Percentiles rank a stretch among this genome's conserved stretches.
Evolutionary conservation across 768 basidiomycete genomes (phyloP).

Genomic region (Collybia nuda): DNA sequence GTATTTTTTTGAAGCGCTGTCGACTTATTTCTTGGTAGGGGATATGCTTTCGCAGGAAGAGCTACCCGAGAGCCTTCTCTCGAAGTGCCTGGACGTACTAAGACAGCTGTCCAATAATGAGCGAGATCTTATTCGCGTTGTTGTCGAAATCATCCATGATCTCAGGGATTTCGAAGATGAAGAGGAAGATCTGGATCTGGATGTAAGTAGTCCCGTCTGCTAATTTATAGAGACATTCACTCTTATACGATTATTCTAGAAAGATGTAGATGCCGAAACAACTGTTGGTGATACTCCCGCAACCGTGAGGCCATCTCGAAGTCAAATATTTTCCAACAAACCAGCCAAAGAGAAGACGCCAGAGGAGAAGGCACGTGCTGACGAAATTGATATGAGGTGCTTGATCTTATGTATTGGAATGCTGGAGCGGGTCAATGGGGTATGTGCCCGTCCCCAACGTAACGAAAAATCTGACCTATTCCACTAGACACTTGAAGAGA

Average conservation of each 20-base stretch:
- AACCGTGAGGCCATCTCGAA: constrained; percentile 17
- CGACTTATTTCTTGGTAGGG: constrained; percentile 37
- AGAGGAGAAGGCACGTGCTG: constrained; percentile 57
- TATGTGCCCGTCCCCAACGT: constrained; percentile 33
- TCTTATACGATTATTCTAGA: constrained; percentile 7
- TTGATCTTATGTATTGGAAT: constrained; percentile 77
- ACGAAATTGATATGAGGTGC: constrained; percentile 73
- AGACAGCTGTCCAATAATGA: constrained; percentile 70
- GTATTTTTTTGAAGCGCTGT: constrained; percentile 1
- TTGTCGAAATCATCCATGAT: constrained; percentile 86
- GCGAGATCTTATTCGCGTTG: constrained; percentile 81
- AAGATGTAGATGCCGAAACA: constrained; percentile 20
- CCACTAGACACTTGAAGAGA: constrained; percentile 56
- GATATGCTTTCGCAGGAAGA: constrained; percentile 76
- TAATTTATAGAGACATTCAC: constrained; percentile 1
- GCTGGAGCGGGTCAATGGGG: constrained; percentile 84
- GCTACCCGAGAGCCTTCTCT: constrained; percentile 69
- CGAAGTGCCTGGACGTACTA: constrained; percentile 82
- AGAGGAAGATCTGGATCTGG: constrained; percentile 33
- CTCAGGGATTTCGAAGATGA: constrained; percentile 55
- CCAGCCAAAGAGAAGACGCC: constrained; percentile 44
- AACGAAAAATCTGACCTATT: neutral
- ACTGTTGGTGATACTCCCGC: constrained; percentile 26
- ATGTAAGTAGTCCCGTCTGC: constrained; percentile 12
- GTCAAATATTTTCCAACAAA: constrained; percentile 22